phyloP scores from a whole-genome alignment of 257 asterid genomes.

The Scutellaria baicalensis region DNA sequence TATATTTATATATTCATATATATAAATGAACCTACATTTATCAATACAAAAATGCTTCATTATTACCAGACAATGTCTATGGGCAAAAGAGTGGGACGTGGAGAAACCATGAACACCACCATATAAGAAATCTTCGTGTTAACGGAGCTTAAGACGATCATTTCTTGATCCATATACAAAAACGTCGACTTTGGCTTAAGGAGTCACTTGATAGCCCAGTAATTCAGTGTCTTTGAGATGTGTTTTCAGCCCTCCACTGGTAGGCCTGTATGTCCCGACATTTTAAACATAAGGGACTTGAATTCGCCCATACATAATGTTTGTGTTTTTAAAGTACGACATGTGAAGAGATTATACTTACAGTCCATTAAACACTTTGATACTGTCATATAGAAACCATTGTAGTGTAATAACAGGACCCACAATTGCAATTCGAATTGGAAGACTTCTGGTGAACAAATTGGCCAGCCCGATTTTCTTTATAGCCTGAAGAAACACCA shows the following conservation, averaged over 20 bases:
- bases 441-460: conserved; percentile 66
- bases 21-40: too few species aligned
- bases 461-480: conserved; percentile 50
- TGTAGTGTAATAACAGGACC: conserved; percentile 69
- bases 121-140: neutral
- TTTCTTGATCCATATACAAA: neutral
- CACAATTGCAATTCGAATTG: conserved; percentile 52
- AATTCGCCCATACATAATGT: neutral
- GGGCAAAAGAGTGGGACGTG: too few species aligned
- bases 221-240: conserved; percentile 28
- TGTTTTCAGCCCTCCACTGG: conserved; percentile 70
- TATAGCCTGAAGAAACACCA: conserved; percentile 37
- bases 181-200: neutral
- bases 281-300: neutral
- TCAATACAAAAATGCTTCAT: too few species aligned
- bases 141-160: neutral
- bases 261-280: conserved; percentile 40
- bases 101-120: too few species aligned
- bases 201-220: conserved; percentile 15
- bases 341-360: conserved; percentile 24
- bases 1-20: too few species aligned
- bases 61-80: too few species aligned
- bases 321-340: too few species aligned
- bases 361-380: conserved; percentile 60
- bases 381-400: conserved; percentile 71